These are phyloP conservation scores for Lycium barbarum DNA, from an alignment of 257 asterid genomes.

Conservation along the genomic window DNA sequence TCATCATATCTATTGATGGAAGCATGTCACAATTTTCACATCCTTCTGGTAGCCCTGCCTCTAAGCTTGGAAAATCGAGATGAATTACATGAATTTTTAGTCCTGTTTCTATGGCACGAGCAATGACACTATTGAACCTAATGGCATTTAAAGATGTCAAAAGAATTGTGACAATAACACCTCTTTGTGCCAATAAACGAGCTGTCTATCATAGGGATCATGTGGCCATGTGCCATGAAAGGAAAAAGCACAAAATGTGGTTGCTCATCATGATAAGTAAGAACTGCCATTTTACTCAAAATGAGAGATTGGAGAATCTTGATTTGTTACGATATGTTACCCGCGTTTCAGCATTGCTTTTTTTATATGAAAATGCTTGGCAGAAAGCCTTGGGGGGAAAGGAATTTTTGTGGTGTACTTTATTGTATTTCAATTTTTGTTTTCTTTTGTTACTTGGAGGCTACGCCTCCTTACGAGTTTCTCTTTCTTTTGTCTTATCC, in stretches of 20 bases:
- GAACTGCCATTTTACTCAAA: not conserved
- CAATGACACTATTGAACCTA: not conserved
- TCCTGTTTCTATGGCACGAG: not conserved
- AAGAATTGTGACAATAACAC: conserved; percentile 3
- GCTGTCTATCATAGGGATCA: not conserved
- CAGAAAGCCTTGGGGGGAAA: not conserved
- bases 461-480: no score
- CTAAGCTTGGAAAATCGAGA: not conserved
- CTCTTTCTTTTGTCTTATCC: no score
- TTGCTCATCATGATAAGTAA: not conserved
- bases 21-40: conserved; percentile 3
- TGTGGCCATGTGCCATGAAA: conserved; percentile 3
- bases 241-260: not conserved
- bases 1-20: not conserved
- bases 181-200: conserved; percentile 2
- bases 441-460: not conserved
- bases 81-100: not conserved
- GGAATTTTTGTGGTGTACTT: not conserved
- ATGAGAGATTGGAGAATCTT: no score
- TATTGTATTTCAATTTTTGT: not conserved
- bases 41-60: not conserved
- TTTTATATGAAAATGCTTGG: not conserved
- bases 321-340: not conserved
- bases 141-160: not conserved
- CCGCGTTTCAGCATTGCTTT: not conserved